Conservation (phyloP, 106 monocot species). For the Apostasia ramifera region DNA sequence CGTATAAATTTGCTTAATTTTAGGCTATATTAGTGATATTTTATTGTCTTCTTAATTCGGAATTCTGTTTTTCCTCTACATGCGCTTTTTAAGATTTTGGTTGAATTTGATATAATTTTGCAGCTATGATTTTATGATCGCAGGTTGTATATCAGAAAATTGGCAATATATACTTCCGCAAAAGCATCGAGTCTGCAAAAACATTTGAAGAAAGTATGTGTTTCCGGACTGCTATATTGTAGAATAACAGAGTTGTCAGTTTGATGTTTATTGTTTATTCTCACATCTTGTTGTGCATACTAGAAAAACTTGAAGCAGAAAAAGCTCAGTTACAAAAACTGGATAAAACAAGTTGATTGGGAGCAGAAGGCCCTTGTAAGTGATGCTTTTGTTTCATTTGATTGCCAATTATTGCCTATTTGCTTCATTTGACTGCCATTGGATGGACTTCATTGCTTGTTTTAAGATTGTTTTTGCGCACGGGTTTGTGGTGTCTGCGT, state of each 20-base stretch:
- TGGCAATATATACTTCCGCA: constrained; percentile 40
- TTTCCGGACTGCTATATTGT: not conserved
- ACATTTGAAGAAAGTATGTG: constrained; percentile 32
- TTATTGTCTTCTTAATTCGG: too few relatives aligned
- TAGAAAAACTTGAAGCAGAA: constrained; percentile 39
- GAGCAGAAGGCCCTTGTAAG: not conserved
- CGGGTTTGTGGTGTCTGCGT: too few relatives aligned
- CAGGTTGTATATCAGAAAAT: constrained; percentile 47
- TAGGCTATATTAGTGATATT: too few relatives aligned
- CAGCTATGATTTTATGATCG: not conserved
- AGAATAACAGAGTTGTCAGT: not conserved
- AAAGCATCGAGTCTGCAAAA: constrained; percentile 23
- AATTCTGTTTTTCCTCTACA: too few relatives aligned
- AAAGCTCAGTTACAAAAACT: constrained; percentile 33
- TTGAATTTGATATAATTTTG: too few relatives aligned
- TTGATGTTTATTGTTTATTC: not conserved
- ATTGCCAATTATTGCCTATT: too few relatives aligned
- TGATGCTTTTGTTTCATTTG: not conserved
- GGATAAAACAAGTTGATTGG: constrained; percentile 7
- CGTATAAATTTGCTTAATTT: too few relatives aligned
- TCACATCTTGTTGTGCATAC: not conserved
- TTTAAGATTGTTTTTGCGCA: too few relatives aligned
- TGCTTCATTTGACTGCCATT: too few relatives aligned
- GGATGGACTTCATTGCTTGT: too few relatives aligned
- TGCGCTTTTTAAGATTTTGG: too few relatives aligned